Evolutionary conservation across 345 rosid species (phyloP), one percentile per base, ranked within the genome.

Genomic region (Sonneratia caseolaris): DNA sequence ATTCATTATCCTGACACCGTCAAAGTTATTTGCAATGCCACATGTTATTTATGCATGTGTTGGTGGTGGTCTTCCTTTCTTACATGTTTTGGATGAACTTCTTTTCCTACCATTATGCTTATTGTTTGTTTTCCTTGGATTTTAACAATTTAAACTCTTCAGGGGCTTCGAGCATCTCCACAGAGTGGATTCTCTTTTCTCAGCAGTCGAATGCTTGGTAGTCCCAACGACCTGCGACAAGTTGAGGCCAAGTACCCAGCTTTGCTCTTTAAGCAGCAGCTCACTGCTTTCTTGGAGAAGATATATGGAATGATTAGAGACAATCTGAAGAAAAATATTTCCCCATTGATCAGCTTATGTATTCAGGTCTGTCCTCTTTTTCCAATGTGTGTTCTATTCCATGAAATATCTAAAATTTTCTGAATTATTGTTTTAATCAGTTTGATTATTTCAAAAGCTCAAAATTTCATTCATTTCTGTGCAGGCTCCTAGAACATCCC

Each of bases 221-320:
- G 92, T 68, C 61, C 88, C 64, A 86, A 86, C 55, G 96, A 88
- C 74, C 78, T 89, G 70, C 87, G 90, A 36, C 98, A 92, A 81
- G 96, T 92, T 69, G 99, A 95, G 72, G 98, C 99, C 4, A 92
- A 86, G 76, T 95, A 95, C 86, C 98, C 99, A 57, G 97, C 98
- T 71, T 76, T 95, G 82, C 87, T 89, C 70, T 95, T 95, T 78
- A 92, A 95, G 82, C 99, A 95, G 82, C 99, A 95, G 68, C 97
- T 95, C 78, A 95, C 98, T 8, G 99, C 99, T 76, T 95, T 86
- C 88, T 91, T 95, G 72, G 99, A 95, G 88, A 95, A 92, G 89
- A 90, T 95, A 76, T 95, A 95, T 81, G 99, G 99, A 78, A 84
- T 92, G 91, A 87, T 95, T 74, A 81, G 99, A 70, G 99, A 95